phyloP scores from a whole-genome alignment of 257 asterid species.

The Anisodus tanguticus region DNA sequence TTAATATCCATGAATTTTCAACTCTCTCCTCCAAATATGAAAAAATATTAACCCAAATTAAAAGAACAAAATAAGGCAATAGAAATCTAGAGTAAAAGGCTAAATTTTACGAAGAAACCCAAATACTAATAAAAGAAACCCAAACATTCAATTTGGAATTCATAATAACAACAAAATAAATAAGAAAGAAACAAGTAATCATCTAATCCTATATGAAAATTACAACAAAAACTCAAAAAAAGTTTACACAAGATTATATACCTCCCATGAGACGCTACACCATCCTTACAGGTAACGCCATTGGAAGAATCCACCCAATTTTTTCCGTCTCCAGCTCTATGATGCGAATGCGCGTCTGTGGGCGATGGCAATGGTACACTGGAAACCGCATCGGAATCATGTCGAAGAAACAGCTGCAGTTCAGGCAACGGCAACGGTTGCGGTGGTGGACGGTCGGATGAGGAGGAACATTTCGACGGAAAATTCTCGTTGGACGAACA shows the following conservation, averaged over 20 bases:
- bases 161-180: not conserved
- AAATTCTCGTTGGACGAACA: conserved; percentile 28
- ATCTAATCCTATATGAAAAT: conserved; percentile 2
- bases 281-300: conserved; percentile 37
- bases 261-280: conserved; percentile 35
- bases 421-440: conserved; percentile 84
- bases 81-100: not conserved
- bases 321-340: conserved; percentile 29
- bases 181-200: not conserved
- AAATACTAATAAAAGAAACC: not conserved
- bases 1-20: not conserved
- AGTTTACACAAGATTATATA: not conserved
- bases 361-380: conserved; percentile 75
- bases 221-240: not conserved
- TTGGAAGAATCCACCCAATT: conserved; percentile 34
- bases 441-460: conserved; percentile 42
- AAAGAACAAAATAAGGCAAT: not conserved
- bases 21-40: not conserved
- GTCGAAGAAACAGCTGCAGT: conserved; percentile 48
- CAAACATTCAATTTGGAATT: not conserved
- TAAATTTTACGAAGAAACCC: not conserved
- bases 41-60: not conserved
- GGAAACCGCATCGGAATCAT: conserved; percentile 43
- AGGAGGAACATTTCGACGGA: conserved; percentile 32
- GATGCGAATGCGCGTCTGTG: conserved; percentile 28